Conservation (phyloP, 2,329 filamentous ascomycete genomes). For the Cladosporium sp. region DNA sequence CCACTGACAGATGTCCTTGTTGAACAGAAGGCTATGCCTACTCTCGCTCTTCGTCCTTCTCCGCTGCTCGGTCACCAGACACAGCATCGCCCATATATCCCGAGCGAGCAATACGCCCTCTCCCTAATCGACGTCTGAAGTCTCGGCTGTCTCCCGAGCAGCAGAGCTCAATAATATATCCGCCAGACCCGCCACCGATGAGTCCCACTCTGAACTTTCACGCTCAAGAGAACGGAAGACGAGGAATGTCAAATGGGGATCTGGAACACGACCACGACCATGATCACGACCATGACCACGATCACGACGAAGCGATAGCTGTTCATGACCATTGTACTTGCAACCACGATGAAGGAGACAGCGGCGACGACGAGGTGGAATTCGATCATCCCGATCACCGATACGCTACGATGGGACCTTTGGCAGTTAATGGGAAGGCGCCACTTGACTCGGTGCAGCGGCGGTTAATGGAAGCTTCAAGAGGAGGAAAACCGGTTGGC, state of each 20-base stretch:
- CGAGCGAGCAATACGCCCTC: slow-evolving; percentile 85
- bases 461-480: slow-evolving; percentile 33
- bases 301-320: slow-evolving; percentile 37
- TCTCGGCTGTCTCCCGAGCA: slow-evolving; percentile 82
- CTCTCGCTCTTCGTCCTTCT: slow-evolving; percentile 24
- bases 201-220: slow-evolving; percentile 41
- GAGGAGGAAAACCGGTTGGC: slow-evolving; percentile 23
- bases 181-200: slow-evolving; percentile 66
- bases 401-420: slow-evolving; percentile 35
- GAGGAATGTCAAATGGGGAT: slow-evolving; percentile 23
- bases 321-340: slow-evolving; percentile 39
- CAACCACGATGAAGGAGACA: slow-evolving; percentile 51
- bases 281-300: slow-evolving; percentile 33
- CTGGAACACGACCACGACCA: slow-evolving; percentile 18
- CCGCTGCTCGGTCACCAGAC: slow-evolving; percentile 47
- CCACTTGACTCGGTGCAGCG: slow-evolving; percentile 31
- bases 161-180: slow-evolving; percentile 77
- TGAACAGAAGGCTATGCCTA: slow-evolving; percentile 18
- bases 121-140: slow-evolving; percentile 83
- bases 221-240: slow-evolving; percentile 21
- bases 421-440: slow-evolving; percentile 23
- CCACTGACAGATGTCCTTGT: slow-evolving; percentile 13
- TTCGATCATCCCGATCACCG: slow-evolving; percentile 38
- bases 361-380: slow-evolving; percentile 55
- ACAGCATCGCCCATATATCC: slow-evolving; percentile 76